These are phyloP conservation scores for Phialemoniopsis sp. DNA, from an alignment of 2,329 filamentous ascomycete species.

Conservation along the genomic window DNA sequence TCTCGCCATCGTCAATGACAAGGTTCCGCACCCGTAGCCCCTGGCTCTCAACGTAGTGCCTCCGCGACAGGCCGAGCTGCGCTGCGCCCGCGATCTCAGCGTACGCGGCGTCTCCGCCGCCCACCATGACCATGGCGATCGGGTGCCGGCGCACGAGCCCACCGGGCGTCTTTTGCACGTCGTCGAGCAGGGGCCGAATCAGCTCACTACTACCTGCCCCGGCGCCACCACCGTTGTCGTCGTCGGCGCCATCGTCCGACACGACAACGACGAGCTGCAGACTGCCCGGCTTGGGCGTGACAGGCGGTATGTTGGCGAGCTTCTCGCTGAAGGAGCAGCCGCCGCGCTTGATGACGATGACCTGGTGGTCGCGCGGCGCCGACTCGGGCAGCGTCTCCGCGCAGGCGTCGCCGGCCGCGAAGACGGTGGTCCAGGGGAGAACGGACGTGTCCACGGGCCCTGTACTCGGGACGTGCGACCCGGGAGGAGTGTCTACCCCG, in stretches of 20 bases:
- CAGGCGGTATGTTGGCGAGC: slow-evolving; percentile 77
- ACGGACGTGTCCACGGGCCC: slow-evolving; percentile 30
- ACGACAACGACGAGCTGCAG: slow-evolving; percentile 83
- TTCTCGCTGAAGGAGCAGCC: slow-evolving; percentile 83
- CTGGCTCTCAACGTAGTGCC: slow-evolving; percentile 78
- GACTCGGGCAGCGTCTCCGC: slow-evolving; percentile 47
- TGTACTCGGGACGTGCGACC: slow-evolving; percentile 21
- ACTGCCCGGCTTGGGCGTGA: slow-evolving; percentile 52
- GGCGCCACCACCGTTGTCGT: slow-evolving; percentile 22
- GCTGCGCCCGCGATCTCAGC: slow-evolving; percentile 57
- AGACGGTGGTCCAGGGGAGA: slow-evolving; percentile 67
- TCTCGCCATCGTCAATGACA: slow-evolving; percentile 48
- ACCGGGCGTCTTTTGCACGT: slow-evolving; percentile 64
- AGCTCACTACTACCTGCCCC: slow-evolving; percentile 18
- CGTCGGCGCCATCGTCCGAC: slow-evolving; percentile 54
- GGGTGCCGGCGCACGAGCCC: slow-evolving; percentile 67
- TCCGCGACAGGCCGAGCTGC: slow-evolving; percentile 69
- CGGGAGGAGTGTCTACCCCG: slow-evolving; percentile 33
- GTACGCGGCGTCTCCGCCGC: slow-evolving; percentile 64
- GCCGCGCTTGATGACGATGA: slow-evolving; percentile 79
- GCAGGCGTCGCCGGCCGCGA: slow-evolving; percentile 68
- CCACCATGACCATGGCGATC: slow-evolving; percentile 80
- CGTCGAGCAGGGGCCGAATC: slow-evolving; percentile 68
- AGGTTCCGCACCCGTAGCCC: slow-evolving; percentile 77
- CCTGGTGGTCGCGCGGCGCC: slow-evolving; percentile 57